Percentiles rank a stretch among this genome's conserved stretches.
These are phyloP conservation scores for Aspergillus proliferans DNA, from an alignment of 2,329 filamentous ascomycete genomes.

Conservation along the genomic window DNA sequence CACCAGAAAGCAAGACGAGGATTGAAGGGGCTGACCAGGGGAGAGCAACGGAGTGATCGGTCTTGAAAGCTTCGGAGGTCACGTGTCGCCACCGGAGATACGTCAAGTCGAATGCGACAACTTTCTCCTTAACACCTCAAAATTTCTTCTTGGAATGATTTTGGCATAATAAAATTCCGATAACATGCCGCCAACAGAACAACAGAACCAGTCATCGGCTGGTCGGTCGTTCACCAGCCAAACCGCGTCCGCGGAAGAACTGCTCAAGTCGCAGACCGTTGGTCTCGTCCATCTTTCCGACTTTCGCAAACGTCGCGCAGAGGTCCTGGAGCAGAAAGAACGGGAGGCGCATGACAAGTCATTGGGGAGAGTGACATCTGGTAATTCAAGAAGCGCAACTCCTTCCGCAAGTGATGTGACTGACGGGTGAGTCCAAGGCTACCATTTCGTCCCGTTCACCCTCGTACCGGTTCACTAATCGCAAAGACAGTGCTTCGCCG, in stretches of 20 bases:
- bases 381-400: slow-evolving; percentile 47
- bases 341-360: slow-evolving; percentile 66
- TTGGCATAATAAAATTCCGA: not conserved
- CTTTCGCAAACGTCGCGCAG: slow-evolving; percentile 90
- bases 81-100: not conserved
- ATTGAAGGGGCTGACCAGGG: too few species aligned
- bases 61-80: not conserved
- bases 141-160: not conserved
- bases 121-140: not conserved
- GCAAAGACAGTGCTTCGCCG: slow-evolving; percentile 51
- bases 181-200: slow-evolving; percentile 26
- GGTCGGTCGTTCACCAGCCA: slow-evolving; percentile 63
- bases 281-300: slow-evolving; percentile 88
- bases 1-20: too few species aligned
- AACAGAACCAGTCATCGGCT: slow-evolving; percentile 38
- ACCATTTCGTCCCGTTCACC: not conserved
- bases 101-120: not conserved
- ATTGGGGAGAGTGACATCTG: slow-evolving; percentile 37
- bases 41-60: not conserved
- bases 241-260: slow-evolving; percentile 69
- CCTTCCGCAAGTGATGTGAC: slow-evolving; percentile 41
- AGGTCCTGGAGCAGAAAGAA: slow-evolving; percentile 87
- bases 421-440: slow-evolving; percentile 51
- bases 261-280: slow-evolving; percentile 78
- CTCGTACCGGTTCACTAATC: slow-evolving; percentile 40